Conservation (phyloP, 2,329 filamentous ascomycete genomes). For the Emericellopsis atlantica region DNA sequence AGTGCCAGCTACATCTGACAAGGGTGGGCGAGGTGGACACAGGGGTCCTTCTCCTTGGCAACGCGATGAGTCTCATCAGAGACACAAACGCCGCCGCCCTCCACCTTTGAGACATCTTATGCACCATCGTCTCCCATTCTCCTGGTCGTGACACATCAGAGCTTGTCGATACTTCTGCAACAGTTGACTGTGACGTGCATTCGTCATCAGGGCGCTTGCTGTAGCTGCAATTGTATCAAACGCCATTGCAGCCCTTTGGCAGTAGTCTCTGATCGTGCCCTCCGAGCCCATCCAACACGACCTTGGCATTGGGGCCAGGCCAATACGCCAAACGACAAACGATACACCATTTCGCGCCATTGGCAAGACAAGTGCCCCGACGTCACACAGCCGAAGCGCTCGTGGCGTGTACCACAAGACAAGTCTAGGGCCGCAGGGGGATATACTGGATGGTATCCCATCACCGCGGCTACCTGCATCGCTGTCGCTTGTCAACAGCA, state of each 20-base stretch:
- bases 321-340: no score
- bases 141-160: neutral
- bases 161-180: no score
- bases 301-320: no score
- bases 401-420: no score
- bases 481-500: neutral
- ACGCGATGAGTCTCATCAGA: slow-evolving; percentile 7
- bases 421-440: neutral
- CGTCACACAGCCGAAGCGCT: no score
- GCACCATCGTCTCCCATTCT: slow-evolving; percentile 9
- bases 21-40: neutral
- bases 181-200: no score
- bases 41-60: slow-evolving; percentile 3
- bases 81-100: slow-evolving; percentile 9
- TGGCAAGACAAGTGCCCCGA: no score
- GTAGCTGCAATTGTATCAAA: neutral
- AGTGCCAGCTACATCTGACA: neutral
- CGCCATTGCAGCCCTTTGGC: neutral
- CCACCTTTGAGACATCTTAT: slow-evolving; percentile 19
- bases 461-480: neutral
- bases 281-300: neutral
- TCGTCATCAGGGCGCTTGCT: neutral
- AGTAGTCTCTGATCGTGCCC: neutral
- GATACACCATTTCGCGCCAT: no score
- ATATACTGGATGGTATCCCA: neutral